Conservation (phyloP, 495 filamentous ascomycete species). For the Xylaria flabelliformis region DNA sequence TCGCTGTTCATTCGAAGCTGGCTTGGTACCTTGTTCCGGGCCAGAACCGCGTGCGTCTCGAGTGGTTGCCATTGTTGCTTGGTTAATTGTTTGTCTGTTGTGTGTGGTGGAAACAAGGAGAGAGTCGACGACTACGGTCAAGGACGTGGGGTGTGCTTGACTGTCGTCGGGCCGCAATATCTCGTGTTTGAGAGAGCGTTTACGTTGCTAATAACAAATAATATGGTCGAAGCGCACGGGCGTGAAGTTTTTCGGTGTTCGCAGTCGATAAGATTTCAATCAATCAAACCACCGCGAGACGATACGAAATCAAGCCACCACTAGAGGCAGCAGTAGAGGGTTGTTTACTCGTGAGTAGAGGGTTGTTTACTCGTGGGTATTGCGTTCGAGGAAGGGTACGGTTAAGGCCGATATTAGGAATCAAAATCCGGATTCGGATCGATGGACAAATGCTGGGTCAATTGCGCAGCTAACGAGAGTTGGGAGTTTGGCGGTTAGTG, state of each 20-base stretch:
- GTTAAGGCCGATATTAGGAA: not conserved
- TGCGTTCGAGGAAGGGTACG: not conserved
- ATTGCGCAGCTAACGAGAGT: not conserved
- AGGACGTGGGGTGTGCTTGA: not conserved
- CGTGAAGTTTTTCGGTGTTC: not conserved
- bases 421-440: not conserved
- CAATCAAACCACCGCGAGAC: not conserved
- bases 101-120: not conserved
- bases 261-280: not conserved
- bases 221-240: not conserved
- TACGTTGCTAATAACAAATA: not conserved
- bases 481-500: not conserved
- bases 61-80: constrained; percentile 28
- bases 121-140: not conserved
- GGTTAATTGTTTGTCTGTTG: not conserved
- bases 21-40: constrained; percentile 30
- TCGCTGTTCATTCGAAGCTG: constrained; percentile 25
- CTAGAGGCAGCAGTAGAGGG: not conserved
- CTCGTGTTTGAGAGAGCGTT: not conserved
- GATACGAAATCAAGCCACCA: not conserved
- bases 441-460: not conserved
- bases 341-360: not conserved
- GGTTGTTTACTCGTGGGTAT: not conserved
- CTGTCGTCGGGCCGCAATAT: not conserved
- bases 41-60: constrained; percentile 30